Evolutionary conservation across 257 asterid species (phyloP), one percentile per base, ranked within the genome.

Genomic region (Solanum paucissectum): DNA sequence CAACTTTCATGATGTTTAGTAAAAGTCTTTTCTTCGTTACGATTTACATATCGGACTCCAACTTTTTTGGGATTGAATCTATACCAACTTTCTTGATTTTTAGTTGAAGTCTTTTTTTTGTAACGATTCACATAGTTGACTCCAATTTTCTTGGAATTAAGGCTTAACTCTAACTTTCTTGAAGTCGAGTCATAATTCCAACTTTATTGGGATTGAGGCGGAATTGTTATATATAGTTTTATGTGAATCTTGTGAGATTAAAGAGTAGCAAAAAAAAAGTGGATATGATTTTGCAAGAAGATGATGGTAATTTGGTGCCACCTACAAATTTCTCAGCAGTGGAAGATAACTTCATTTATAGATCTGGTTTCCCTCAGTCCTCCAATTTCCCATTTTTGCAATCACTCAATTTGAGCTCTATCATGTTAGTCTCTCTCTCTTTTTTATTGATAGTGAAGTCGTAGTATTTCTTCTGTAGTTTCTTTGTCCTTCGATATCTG

Each of bases 341-440:
- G 66, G 93, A 90, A 88, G 90, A 87, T 52, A 82, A 79, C 58
- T 86, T 87, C 91, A 87, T 92, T 72, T 92, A 91, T 81, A 91
- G 94, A 73, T 91, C 92, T 85, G 90, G 92, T 82, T 91, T 92
- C 33, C 94, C 94, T 7, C 90, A 90, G 84, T 87, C 93, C 25
- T 76, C 89, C 42, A 90, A 90, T 91, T 91, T 92, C 66, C 86
- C 93, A 5, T 91, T 92, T 86, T 88, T 92, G 44, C 90, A 83
- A 49, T 87, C 92, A 83, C 93, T 92, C 86, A 88, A 89, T 55
- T 90, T 92, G 16, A 89, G 89, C 66, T 89, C 92, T 77, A 83
- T 92, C 81, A 83, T 92, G 94, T 92, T 40, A 83, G 92, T 64
- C 27, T 37, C 40, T 37, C 29, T 27, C 2, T 27, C 5, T 25